Evolutionary conservation across 352 stramenopile species (phyloP), one percentile per base, ranked within the genome.

Genomic region (Pythium aphanidermatum): DNA sequence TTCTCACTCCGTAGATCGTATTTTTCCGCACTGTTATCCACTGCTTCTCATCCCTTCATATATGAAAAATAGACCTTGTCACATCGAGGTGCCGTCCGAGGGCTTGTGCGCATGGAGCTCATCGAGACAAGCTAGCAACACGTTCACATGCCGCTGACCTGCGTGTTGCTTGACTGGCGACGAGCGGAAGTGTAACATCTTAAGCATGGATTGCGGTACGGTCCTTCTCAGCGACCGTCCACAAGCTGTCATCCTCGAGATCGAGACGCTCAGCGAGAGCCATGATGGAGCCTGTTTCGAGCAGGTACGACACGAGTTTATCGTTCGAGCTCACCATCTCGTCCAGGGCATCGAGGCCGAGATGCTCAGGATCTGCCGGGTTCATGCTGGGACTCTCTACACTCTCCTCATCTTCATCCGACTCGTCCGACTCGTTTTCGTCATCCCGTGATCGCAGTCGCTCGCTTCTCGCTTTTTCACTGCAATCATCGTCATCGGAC

Each of bases 231-330:
- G 73, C 78, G 46, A 92, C 80, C 34, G 68, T 82, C 80, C 80
- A 92, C 57, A 72, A 58, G 58, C 80, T 92, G 60, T 92, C 80
- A 43, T 92, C 80, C 35, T 92, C 80, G 32, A 86, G 51, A 53
- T 92, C 80, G 24, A 92, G 60, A 12, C 80, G 74, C 53, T 90
- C 74, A 2, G 80, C 80, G 13, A 92, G 65, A 38, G 80, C 80
- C 71, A 92, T 84, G 66, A 92, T 92, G 10, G 77, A 90, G 8
- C 80, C 80, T 8, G 80, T 92, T 62, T 92, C 76, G 19, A 89
- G 58, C 56, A 92, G 63, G 39, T 90, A 92, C 58, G 77, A 90
- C 56, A 92, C 80, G 23, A 89, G 60, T 46, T 83, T 80, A 56
- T 92, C 80, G 55, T 92, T 92, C 14, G 77, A 79, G 50, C 68